Base-by-base conservation (phyloP, 2,329 filamentous ascomycete species). In the Fusarium nurragi region DNA sequence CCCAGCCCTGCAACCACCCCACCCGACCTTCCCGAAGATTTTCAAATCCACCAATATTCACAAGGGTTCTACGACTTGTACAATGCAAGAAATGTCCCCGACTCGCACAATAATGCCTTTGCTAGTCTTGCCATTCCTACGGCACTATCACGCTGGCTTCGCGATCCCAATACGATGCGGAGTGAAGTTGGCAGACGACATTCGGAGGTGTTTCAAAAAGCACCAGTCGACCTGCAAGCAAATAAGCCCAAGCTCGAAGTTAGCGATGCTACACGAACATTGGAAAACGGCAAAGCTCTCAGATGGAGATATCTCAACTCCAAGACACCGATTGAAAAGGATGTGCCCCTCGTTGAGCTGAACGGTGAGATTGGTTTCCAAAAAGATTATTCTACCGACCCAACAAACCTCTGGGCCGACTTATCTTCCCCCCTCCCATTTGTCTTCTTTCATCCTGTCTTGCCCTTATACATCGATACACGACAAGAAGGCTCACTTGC, bases 401-500 rank as follows among this genome's bases (percentile, higher is more conserved):
- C 84, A 2, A 82, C 83, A 26, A 92, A 91, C 68, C 81, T 88
- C 10, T 93, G 89, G 89, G 79, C 84, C 30, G 88, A 91, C 49
- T 77, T 91, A 12, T 84, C 82, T 14, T 86, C 85, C 4, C 86
- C 87, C 5, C 78, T 88, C 3, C 91, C 91, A 1, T 93, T 93
- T 70, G 90, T 94, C 22, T 92, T 94, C 74, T 94, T 98, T 77
- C 94, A 96, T 72, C 92, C 93, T 1, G 85, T 89, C 57, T 86
- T 98, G 10, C 94, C 94, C 1, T 86, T 99, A 13, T 97, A 94
- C 78, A 95, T 99, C 72, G 95, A 97, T 77, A 95, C 94, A 11
- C 86, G 95, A 59, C 87, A 87, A 74, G 93, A 97, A 79, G 95
- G 94, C 21, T 97, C 92, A 6, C 81, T 88, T 32, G 88, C 95